Percentiles rank a stretch among this genome's conserved stretches.
phyloP scores from a whole-genome alignment of 257 asterid species.

The Ballota nigra region DNA sequence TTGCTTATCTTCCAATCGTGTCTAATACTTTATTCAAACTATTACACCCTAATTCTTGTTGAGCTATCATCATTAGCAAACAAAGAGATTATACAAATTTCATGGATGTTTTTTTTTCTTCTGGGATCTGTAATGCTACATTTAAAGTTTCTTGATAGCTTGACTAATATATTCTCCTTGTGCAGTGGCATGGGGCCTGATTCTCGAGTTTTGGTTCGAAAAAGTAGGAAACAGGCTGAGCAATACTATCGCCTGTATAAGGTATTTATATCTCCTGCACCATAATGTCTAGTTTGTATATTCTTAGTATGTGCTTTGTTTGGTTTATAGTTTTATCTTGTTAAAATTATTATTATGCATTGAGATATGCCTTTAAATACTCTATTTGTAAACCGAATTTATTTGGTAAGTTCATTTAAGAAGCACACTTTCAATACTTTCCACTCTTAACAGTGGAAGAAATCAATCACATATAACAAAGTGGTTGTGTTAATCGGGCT shows the following conservation, averaged over 20 bases:
- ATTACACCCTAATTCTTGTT: not conserved
- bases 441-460: not conserved
- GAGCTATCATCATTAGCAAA: slow-evolving; percentile 3
- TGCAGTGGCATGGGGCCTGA: slow-evolving; percentile 99
- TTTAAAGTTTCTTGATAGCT: not conserved
- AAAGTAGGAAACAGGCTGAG: slow-evolving; percentile 98
- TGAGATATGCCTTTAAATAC: not conserved
- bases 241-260: slow-evolving; percentile 85
- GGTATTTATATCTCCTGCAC: slow-evolving; percentile 37
- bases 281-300: slow-evolving; percentile 1
- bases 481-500: not conserved
- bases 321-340: not conserved
- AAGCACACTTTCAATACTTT: not conserved
- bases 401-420: slow-evolving; percentile 16
- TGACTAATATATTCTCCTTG: slow-evolving; percentile 22
- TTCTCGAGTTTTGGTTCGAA: slow-evolving; percentile 93
- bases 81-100: not conserved
- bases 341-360: slow-evolving; percentile 16
- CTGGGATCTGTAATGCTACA: not conserved
- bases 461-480: not conserved
- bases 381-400: slow-evolving; percentile 4
- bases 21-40: not conserved
- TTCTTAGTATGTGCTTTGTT: not conserved
- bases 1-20: not conserved
- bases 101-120: slow-evolving; percentile 1